phyloP scores from a whole-genome alignment of 257 asterid species.

The Hygrophila difformis region DNA sequence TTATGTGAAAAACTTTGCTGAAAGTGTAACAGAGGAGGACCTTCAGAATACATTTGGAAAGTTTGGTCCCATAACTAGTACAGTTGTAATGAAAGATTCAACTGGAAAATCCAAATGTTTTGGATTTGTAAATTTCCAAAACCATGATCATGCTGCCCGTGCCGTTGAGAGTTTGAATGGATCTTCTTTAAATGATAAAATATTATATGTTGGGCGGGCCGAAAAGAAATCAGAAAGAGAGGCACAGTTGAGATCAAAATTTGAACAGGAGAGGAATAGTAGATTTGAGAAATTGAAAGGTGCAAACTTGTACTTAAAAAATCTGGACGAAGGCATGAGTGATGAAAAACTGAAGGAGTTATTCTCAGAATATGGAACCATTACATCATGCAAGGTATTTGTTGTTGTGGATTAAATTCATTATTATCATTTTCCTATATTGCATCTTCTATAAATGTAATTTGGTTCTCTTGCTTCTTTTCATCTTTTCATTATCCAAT shows the following conservation, averaged over 20 bases:
- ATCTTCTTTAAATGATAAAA: conserved; percentile 35
- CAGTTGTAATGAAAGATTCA: conserved; percentile 51
- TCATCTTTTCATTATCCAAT: not conserved
- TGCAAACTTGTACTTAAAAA: conserved; percentile 63
- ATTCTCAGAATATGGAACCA: conserved; percentile 54
- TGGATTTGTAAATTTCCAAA: conserved; percentile 65
- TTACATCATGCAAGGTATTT: conserved; percentile 77
- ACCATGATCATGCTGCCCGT: conserved; percentile 42
- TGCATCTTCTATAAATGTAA: no score
- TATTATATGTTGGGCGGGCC: conserved; percentile 62
- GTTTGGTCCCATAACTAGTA: conserved; percentile 61
- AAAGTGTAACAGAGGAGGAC: conserved; percentile 31
- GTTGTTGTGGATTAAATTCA: not conserved
- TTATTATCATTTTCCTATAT: not conserved
- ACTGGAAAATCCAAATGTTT: conserved; percentile 64
- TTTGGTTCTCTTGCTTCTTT: not conserved
- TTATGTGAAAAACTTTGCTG: conserved; percentile 59
- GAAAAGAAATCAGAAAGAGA: conserved; percentile 79
- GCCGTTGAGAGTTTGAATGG: conserved; percentile 65
- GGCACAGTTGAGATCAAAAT: conserved; percentile 48
- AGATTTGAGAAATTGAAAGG: conserved; percentile 55
- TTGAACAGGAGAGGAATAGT: conserved; percentile 49
- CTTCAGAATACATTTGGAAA: conserved; percentile 41
- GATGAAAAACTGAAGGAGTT: conserved; percentile 68
- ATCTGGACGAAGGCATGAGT: conserved; percentile 54